These are phyloP conservation scores for Podospora comata DNA, from an alignment of 495 filamentous ascomycete genomes.

Conservation along the genomic window DNA sequence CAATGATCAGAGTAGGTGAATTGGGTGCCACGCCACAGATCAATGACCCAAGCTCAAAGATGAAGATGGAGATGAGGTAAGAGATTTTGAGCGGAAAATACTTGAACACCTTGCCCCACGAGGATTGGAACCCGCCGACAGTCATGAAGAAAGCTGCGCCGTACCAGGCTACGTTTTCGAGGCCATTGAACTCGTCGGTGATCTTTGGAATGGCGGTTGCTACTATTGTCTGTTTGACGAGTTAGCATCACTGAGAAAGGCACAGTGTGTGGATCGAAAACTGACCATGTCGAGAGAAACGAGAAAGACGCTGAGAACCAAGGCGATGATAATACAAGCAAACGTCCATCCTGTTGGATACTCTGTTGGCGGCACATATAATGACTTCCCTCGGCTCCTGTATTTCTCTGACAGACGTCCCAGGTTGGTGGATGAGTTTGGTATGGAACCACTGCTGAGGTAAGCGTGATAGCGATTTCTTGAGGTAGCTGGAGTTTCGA, in stretches of 20 bases:
- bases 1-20: constrained; percentile 54
- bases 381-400: neutral
- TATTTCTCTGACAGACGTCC: neutral
- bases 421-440: neutral
- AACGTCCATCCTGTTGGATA: constrained; percentile 38
- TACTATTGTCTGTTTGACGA: constrained; percentile 8
- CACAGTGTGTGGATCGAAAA: neutral
- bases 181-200: constrained; percentile 9
- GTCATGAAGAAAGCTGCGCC: constrained; percentile 51
- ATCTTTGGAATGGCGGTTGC: constrained; percentile 13
- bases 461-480: constrained; percentile 8
- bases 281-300: constrained; percentile 52
- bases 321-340: constrained; percentile 42
- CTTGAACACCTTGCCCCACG: constrained; percentile 42
- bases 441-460: constrained; percentile 1
- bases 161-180: constrained; percentile 46
- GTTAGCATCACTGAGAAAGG: neutral
- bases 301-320: constrained; percentile 50
- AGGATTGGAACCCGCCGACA: constrained; percentile 43
- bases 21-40: constrained; percentile 56
- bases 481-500: neutral
- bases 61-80: constrained; percentile 42
- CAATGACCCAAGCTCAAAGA: constrained; percentile 54
- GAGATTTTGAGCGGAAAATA: constrained; percentile 43
- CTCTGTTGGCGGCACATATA: constrained; percentile 15